phyloP scores from a whole-genome alignment of 2,329 filamentous ascomycete genomes.

The Trichoderma atroviride region DNA sequence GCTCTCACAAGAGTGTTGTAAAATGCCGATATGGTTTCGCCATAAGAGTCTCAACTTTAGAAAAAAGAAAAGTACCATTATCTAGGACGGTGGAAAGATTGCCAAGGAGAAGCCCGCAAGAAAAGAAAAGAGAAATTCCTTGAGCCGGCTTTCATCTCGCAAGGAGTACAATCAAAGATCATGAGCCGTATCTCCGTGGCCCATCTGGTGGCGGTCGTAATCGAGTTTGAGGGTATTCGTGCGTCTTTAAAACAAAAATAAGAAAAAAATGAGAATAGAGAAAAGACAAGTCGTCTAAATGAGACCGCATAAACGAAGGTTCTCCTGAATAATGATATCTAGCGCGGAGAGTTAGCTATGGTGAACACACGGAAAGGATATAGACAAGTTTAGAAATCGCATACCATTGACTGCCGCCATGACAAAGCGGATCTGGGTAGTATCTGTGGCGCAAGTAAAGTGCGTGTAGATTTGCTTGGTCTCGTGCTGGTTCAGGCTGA shows the following conservation, averaged over 20 bases:
- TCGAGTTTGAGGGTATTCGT: constrained; percentile 50
- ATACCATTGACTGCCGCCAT: constrained; percentile 99
- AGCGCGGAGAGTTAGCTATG: constrained; percentile 45
- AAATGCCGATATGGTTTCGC: constrained; percentile 29
- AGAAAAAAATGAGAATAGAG: constrained; percentile 33
- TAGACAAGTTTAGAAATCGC: constrained; percentile 34
- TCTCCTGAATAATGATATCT: constrained; percentile 99
- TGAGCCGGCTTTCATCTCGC: constrained; percentile 31
- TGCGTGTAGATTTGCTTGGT: constrained; percentile 99
- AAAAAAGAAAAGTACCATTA: constrained; percentile 25
- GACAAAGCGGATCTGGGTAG: constrained; percentile 98
- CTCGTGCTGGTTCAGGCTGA: constrained; percentile 97
- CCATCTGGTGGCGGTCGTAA: constrained; percentile 44
- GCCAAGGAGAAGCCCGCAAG: constrained; percentile 17
- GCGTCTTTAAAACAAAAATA: constrained; percentile 35
- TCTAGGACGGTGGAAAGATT: constrained; percentile 26
- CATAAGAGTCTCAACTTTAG: constrained; percentile 25
- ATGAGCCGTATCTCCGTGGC: constrained; percentile 45
- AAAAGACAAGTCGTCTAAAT: constrained; percentile 66
- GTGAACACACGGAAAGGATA: neutral
- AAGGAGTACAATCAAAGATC: constrained; percentile 41
- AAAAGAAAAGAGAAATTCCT: constrained; percentile 21
- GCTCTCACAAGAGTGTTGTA: constrained; percentile 33
- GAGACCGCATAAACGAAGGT: constrained; percentile 92
- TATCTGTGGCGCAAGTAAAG: constrained; percentile 98